Conservation (phyloP, 208 protist genomes). For the Trypanosoma brucei region DNA sequence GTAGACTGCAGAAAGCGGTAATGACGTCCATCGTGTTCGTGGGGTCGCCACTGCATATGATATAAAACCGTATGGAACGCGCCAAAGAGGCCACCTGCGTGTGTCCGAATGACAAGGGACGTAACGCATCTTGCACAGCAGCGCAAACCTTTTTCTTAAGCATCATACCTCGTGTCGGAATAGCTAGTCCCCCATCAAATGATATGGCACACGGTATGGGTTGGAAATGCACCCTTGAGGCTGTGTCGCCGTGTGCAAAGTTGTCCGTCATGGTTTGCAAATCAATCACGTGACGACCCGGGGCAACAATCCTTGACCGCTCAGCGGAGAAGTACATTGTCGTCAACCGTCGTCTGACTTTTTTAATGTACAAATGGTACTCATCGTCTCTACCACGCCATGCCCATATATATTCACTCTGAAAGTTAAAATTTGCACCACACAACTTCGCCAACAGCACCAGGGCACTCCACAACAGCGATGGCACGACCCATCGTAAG, state of each 20-base stretch:
- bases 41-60: constrained; percentile 41
- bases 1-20: constrained; percentile 39
- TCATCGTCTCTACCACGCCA: constrained; percentile 58
- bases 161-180: constrained; percentile 5
- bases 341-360: constrained; percentile 40
- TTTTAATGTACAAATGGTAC: constrained; percentile 42
- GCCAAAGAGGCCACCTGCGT: constrained; percentile 37
- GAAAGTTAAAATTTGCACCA: constrained; percentile 29
- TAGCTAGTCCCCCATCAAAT: constrained; percentile 12
- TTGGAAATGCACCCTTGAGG: constrained; percentile 68
- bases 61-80: constrained; percentile 49
- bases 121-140: constrained; percentile 24
- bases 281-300: constrained; percentile 30
- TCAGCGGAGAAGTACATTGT: constrained; percentile 38
- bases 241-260: constrained; percentile 21
- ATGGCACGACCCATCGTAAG: constrained; percentile 67
- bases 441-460: constrained; percentile 53
- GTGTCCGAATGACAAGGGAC: constrained; percentile 44
- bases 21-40: constrained; percentile 28
- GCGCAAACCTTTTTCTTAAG: constrained; percentile 1
- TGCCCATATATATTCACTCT: constrained; percentile 67
- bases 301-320: constrained; percentile 23
- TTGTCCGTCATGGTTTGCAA: constrained; percentile 50
- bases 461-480: constrained; percentile 58
- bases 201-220: constrained; percentile 39